These are phyloP conservation scores for Chenopodium berlandieri DNA, from an alignment of 148 eudicot genomes.

Conservation along the genomic window DNA sequence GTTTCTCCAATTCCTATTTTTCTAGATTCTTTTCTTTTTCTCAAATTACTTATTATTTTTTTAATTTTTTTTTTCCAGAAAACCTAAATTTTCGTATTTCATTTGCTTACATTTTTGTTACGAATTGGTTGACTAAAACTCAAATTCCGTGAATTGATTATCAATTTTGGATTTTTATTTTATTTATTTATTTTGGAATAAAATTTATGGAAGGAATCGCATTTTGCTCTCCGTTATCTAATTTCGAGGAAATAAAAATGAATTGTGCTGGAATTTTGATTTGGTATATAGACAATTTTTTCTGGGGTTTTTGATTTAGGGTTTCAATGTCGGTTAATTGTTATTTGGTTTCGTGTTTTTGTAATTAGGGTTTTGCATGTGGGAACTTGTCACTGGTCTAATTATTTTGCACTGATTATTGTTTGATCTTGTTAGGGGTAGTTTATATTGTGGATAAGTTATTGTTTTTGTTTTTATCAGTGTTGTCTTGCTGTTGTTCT, in stretches of 20 bases:
- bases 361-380: conserved; percentile 15
- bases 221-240: not conserved
- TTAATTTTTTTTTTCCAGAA: not conserved
- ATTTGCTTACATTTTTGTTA: not conserved
- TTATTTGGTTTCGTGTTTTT: no score
- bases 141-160: not conserved
- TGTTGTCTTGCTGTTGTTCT: not conserved
- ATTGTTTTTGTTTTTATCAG: not conserved
- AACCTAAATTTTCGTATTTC: not conserved
- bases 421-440: not conserved
- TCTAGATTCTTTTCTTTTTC: not conserved
- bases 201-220: not conserved
- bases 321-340: not conserved
- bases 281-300: not conserved
- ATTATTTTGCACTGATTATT: not conserved
- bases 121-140: not conserved
- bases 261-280: not conserved
- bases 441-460: no score
- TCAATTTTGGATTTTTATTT: not conserved
- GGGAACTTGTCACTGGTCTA: not conserved
- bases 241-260: no score
- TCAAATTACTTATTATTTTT: no score
- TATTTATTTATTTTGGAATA: not conserved
- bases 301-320: not conserved
- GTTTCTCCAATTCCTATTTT: not conserved